phyloP scores from a whole-genome alignment of 2,329 filamentous ascomycete genomes.

The Pseudopyricularia javanii region DNA sequence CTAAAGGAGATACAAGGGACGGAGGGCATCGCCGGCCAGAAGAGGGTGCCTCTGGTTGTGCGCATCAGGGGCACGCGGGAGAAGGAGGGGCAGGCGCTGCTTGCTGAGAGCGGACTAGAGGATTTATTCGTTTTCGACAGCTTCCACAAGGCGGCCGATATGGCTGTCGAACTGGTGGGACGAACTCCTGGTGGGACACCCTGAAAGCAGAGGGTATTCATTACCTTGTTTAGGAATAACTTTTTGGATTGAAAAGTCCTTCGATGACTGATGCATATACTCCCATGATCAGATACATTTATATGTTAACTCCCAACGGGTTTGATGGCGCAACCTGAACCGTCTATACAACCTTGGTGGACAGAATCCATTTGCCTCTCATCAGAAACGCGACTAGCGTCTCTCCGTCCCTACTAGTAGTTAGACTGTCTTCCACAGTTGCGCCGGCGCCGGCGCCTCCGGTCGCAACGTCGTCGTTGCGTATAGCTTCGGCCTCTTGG shows the following conservation, averaged over 20 bases:
- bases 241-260: too few species aligned
- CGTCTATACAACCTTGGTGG: constrained; percentile 2
- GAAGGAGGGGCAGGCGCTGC: constrained; percentile 54
- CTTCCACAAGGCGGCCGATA: constrained; percentile 59
- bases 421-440: not conserved
- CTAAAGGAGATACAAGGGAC: constrained; percentile 50
- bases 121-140: constrained; percentile 58
- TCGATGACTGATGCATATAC: too few species aligned
- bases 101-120: constrained; percentile 54
- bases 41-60: constrained; percentile 64
- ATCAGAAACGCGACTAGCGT: constrained; percentile 6
- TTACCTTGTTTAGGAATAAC: too few species aligned
- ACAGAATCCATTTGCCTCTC: constrained; percentile 8
- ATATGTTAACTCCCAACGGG: too few species aligned
- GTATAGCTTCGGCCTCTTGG: constrained; percentile 15
- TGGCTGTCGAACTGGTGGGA: constrained; percentile 54
- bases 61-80: constrained; percentile 66
- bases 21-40: constrained; percentile 23
- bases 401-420: not conserved
- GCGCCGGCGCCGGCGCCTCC: not conserved
- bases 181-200: too few species aligned
- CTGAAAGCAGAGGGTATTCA: too few species aligned
- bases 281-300: too few species aligned
- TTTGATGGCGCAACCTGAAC: not conserved
- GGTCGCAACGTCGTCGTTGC: constrained; percentile 10